These are phyloP conservation scores for Cenococcum geophilum DNA, from an alignment of 495 filamentous ascomycete genomes.

Conservation along the genomic window DNA sequence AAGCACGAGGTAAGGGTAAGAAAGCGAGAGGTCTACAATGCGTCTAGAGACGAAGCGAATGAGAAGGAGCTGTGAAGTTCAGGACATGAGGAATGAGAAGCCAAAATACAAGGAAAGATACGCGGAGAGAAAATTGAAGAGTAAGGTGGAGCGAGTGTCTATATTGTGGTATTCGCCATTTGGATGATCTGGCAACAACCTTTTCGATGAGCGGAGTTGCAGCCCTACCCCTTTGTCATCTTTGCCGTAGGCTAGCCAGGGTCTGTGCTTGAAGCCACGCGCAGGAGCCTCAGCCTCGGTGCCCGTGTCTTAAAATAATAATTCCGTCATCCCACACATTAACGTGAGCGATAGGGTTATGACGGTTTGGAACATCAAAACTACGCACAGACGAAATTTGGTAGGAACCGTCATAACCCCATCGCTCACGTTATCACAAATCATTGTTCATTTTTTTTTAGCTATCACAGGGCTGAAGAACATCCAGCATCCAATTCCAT, in stretches of 20 bases:
- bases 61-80: neutral
- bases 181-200: constrained; percentile 7
- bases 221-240: neutral
- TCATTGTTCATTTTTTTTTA: neutral
- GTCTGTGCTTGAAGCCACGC: neutral
- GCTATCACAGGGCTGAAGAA: neutral
- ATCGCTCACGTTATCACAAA: no score
- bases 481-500: no score
- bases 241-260: neutral
- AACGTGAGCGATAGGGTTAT: no score
- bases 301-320: neutral
- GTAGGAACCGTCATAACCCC: no score
- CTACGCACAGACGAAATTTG: no score
- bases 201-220: constrained; percentile 2
- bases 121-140: neutral
- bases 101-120: neutral
- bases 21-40: neutral
- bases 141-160: neutral
- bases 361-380: no score
- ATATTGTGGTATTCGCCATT: neutral
- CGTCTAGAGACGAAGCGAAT: neutral
- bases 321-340: no score
- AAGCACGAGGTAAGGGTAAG: neutral
- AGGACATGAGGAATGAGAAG: neutral
- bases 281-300: constrained; percentile 6